These are phyloP conservation scores for Suillus sp. DNA, from an alignment of 768 basidiomycete species.

Conservation along the genomic window DNA sequence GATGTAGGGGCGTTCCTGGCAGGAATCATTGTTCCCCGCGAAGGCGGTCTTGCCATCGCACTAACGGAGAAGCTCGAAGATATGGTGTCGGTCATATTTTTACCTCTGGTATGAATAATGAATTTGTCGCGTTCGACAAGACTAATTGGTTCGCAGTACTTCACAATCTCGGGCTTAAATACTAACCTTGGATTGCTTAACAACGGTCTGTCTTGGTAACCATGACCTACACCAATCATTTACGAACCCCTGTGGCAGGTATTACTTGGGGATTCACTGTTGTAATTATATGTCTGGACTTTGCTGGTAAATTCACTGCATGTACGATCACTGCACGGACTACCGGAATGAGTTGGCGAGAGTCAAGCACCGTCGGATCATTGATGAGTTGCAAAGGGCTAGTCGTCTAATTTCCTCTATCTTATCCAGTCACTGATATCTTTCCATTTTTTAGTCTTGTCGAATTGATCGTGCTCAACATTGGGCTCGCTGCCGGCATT, in stretches of 20 bases:
- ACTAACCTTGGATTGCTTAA: slow-evolving; percentile 88
- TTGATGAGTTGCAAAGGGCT: slow-evolving; percentile 97
- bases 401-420: slow-evolving; percentile 33
- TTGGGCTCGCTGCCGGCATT: slow-evolving; percentile 81
- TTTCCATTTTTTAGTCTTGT: slow-evolving; percentile 68
- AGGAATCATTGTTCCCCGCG: slow-evolving; percentile 82
- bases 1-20: slow-evolving; percentile 75
- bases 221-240: not conserved
- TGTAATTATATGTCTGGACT: slow-evolving; percentile 76
- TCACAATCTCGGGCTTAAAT: slow-evolving; percentile 89
- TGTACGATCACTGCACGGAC: slow-evolving; percentile 70
- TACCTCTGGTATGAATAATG: slow-evolving; percentile 69
- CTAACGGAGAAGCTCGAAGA: slow-evolving; percentile 95
- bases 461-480: slow-evolving; percentile 95
- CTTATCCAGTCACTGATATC: slow-evolving; percentile 10
- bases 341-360: slow-evolving; percentile 78
- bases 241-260: slow-evolving; percentile 38
- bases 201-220: slow-evolving; percentile 47
- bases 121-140: slow-evolving; percentile 3
- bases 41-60: slow-evolving; percentile 81
- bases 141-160: slow-evolving; percentile 60
- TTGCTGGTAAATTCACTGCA: slow-evolving; percentile 86
- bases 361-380: slow-evolving; percentile 82
- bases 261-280: slow-evolving; percentile 89
- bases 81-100: slow-evolving; percentile 86